These are phyloP conservation scores for Chalciporus piperatus DNA, from an alignment of 768 basidiomycete genomes.

Conservation along the genomic window DNA sequence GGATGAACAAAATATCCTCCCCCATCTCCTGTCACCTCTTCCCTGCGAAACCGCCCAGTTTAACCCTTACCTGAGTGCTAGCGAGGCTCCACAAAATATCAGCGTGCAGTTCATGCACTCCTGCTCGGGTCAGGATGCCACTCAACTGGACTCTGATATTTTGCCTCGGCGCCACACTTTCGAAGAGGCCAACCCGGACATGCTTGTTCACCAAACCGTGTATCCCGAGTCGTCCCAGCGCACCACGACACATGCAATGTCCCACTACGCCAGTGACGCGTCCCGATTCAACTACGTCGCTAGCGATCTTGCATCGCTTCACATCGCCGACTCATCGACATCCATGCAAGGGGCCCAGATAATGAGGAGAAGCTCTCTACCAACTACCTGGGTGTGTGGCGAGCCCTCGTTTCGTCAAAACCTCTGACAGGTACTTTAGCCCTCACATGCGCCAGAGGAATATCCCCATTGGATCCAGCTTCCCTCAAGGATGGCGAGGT, in stretches of 20 bases:
- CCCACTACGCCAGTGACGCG: constrained; percentile 13
- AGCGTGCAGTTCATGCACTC: constrained; percentile 31
- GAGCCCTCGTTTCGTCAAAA: not conserved
- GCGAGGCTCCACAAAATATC: constrained; percentile 23
- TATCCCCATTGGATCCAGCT: constrained; percentile 16
- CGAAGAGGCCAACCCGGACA: constrained; percentile 4
- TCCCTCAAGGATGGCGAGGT: constrained; percentile 13
- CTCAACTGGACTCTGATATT: constrained; percentile 28
- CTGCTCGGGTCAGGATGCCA: constrained; percentile 19
- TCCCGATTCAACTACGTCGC: constrained; percentile 13
- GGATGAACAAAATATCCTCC: constrained; percentile 14
- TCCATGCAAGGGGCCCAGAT: constrained; percentile 11
- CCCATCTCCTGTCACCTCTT: constrained; percentile 17
- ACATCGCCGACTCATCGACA: constrained; percentile 4
- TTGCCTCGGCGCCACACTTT: constrained; percentile 15
- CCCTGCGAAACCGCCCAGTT: constrained; percentile 9
- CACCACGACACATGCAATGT: constrained; percentile 22
- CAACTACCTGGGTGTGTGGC: constrained; percentile 20
- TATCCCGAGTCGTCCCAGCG: constrained; percentile 34
- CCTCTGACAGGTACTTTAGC: constrained; percentile 21
- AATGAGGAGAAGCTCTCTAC: constrained; percentile 18
- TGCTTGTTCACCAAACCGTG: constrained; percentile 1
- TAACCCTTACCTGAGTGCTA: constrained; percentile 14
- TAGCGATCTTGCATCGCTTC: constrained; percentile 7
- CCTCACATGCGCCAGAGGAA: constrained; percentile 13